phyloP scores from a whole-genome alignment of 345 rosid genomes.

The Moricandia arvensis region DNA sequence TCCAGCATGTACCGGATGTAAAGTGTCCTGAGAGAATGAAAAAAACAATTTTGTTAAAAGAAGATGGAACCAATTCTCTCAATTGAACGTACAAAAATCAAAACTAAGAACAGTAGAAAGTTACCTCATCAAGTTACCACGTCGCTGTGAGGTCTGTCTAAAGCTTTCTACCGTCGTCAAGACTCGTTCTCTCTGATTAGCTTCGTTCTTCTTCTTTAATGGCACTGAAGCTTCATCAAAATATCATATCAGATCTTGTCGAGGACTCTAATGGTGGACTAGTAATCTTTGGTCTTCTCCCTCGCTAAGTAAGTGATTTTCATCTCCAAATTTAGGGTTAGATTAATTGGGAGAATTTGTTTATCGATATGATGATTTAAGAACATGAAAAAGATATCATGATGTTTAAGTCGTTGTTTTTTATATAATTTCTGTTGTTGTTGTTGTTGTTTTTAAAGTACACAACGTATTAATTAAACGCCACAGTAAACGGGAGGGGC shows the following conservation, averaged over 20 bases:
- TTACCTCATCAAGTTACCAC: background rate
- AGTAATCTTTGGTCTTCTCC: conserved; percentile 73
- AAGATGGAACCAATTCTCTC: background rate
- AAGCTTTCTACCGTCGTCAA: no score
- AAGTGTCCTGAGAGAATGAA: background rate
- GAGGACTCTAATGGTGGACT: conserved; percentile 71
- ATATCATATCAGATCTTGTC: conserved; percentile 66
- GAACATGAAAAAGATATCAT: background rate
- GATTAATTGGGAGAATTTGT: no score
- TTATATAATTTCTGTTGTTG: no score
- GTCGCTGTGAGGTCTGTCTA: no score
- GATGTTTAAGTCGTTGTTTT: no score
- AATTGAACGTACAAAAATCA: no score
- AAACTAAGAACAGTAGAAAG: background rate
- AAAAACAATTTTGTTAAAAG: background rate
- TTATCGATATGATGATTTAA: no score
- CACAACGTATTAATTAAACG: no score
- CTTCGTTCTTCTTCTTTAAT: conserved; percentile 23
- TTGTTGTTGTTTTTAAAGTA: no score
- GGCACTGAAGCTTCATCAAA: conserved; percentile 75
- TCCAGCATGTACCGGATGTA: no score
- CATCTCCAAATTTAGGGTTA: background rate
- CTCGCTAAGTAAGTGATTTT: conserved; percentile 46
- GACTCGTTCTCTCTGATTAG: background rate
- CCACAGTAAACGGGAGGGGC: no score